These are phyloP conservation scores for Aspergillus unguis DNA, from an alignment of 2,329 filamentous ascomycete species.

Conservation along the genomic window DNA sequence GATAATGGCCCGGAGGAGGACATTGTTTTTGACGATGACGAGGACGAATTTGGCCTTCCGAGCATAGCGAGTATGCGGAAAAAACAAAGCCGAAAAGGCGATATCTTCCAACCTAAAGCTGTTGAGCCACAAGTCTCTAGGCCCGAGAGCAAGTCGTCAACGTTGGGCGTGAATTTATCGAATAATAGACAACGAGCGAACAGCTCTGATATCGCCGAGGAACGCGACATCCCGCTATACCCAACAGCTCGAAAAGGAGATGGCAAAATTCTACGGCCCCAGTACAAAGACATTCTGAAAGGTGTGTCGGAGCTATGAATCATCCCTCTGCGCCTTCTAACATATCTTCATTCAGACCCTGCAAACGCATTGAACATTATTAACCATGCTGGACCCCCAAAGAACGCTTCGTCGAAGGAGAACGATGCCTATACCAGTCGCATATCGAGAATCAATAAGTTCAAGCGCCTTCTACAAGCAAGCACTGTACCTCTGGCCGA, in stretches of 20 bases:
- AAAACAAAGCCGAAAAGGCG: constrained; percentile 53
- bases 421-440: constrained; percentile 80
- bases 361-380: constrained; percentile 95
- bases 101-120: constrained; percentile 33
- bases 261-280: constrained; percentile 93
- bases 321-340: background rate
- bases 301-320: constrained; percentile 42
- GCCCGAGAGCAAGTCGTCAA: constrained; percentile 21
- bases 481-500: constrained; percentile 84
- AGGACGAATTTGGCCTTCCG: constrained; percentile 92
- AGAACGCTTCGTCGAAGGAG: constrained; percentile 75
- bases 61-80: constrained; percentile 89
- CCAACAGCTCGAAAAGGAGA: constrained; percentile 85
- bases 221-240: constrained; percentile 77
- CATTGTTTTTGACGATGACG: constrained; percentile 78
- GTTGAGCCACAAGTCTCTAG: constrained; percentile 42
- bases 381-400: constrained; percentile 72
- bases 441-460: constrained; percentile 95
- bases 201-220: constrained; percentile 91
- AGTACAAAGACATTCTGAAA: constrained; percentile 93
- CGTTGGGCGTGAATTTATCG: constrained; percentile 34
- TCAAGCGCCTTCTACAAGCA: constrained; percentile 90
- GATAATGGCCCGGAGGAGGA: constrained; percentile 63
- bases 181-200: constrained; percentile 67
- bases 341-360: constrained; percentile 52